phyloP scores from a whole-genome alignment of 2,329 filamentous ascomycete genomes.

The Lachnellula cervina region DNA sequence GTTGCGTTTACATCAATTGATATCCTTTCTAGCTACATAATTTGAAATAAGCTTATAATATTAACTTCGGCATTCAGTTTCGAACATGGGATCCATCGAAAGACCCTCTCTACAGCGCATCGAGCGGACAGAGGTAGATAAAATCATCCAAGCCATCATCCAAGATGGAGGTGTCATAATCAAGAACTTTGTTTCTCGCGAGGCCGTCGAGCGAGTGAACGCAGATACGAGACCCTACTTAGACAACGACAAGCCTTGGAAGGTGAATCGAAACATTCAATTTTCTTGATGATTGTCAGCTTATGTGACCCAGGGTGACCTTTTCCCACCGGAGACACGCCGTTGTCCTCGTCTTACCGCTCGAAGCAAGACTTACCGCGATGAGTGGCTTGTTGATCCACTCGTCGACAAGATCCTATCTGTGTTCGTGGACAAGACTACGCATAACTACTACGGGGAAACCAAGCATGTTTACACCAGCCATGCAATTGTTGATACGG shows the following conservation, averaged over 20 bases:
- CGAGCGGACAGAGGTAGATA: slow-evolving; percentile 9
- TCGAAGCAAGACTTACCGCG: slow-evolving; percentile 15
- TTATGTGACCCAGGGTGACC: neutral
- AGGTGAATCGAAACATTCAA: slow-evolving; percentile 5
- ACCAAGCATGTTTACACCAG: slow-evolving; percentile 28
- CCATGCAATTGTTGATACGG: slow-evolving; percentile 24
- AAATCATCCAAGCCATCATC: slow-evolving; percentile 13
- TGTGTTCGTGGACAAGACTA: slow-evolving; percentile 27
- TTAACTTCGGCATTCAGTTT: neutral
- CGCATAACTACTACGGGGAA: slow-evolving; percentile 27
- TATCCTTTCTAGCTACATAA: no score
- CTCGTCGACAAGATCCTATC: slow-evolving; percentile 16
- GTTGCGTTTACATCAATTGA: no score
- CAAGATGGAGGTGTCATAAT: slow-evolving; percentile 14
- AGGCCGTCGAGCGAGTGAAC: slow-evolving; percentile 14
- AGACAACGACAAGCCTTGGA: slow-evolving; percentile 23
- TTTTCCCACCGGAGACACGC: slow-evolving; percentile 24
- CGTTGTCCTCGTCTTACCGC: slow-evolving; percentile 18
- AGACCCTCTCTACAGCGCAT: slow-evolving; percentile 6
- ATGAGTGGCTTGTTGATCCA: slow-evolving; percentile 18
- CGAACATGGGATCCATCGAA: slow-evolving; percentile 11
- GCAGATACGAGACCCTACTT: slow-evolving; percentile 19
- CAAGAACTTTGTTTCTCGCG: slow-evolving; percentile 13
- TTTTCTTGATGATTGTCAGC: neutral
- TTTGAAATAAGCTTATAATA: no score